These are phyloP conservation scores for Cryomyces minteri DNA, from an alignment of 495 filamentous ascomycete species.

Conservation along the genomic window DNA sequence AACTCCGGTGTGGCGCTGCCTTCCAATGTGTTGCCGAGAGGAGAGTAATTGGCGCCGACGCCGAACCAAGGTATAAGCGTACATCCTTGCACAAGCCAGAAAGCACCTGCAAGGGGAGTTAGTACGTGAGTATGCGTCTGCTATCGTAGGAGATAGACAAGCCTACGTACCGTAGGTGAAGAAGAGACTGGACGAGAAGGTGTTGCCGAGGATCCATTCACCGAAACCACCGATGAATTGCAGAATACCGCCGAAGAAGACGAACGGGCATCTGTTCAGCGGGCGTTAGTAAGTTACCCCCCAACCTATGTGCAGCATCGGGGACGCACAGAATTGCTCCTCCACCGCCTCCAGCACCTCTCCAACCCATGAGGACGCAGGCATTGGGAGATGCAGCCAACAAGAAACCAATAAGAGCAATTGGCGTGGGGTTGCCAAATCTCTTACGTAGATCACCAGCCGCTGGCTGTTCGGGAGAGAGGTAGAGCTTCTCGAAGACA, in stretches of 20 bases:
- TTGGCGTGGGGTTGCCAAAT: constrained; percentile 5
- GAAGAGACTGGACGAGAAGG: constrained; percentile 2
- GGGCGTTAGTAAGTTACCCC: no score
- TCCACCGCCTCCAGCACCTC: neutral
- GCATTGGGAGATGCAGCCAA: constrained; percentile 1
- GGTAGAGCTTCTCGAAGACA: constrained; percentile 1
- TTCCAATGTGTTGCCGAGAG: neutral
- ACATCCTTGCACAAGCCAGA: neutral
- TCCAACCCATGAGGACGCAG: constrained; percentile 4
- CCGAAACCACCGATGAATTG: neutral
- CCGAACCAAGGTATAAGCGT: no score
- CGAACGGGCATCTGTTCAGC: neutral
- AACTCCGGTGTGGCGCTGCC: neutral
- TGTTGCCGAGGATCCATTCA: constrained; percentile 5
- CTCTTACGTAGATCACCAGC: constrained; percentile 1
- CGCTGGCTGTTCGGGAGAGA: constrained; percentile 1
- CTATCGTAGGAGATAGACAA: neutral
- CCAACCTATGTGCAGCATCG: neutral
- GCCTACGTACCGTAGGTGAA: neutral
- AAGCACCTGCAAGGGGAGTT: neutral
- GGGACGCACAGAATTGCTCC: neutral
- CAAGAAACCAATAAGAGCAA: constrained; percentile 3
- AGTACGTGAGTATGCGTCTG: neutral
- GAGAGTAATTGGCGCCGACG: no score
- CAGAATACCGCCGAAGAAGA: neutral